A percentile compares a stretch with the other conserved stretches of the same genome.
phyloP scores from a whole-genome alignment of 2,329 filamentous ascomycete species.

The Nemania sp. region DNA sequence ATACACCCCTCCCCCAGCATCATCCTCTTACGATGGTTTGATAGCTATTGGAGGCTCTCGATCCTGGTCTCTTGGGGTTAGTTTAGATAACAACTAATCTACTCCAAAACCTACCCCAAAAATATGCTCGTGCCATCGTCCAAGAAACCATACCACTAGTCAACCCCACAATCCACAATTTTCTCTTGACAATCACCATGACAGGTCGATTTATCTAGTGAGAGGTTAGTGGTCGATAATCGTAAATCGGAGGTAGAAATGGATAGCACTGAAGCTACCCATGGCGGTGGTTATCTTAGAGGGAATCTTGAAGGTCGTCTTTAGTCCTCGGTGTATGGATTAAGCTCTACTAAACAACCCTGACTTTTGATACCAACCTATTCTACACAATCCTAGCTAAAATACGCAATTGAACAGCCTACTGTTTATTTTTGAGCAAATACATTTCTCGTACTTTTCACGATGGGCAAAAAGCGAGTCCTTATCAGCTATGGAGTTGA shows the following conservation, averaged over 20 bases:
- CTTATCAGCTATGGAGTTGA: constrained; percentile 73
- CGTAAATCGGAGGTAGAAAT: not conserved
- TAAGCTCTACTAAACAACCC: not conserved
- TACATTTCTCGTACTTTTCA: not conserved
- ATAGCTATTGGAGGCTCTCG: not conserved
- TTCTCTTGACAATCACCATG: not conserved
- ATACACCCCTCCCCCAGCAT: not conserved
- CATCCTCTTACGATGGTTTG: not conserved
- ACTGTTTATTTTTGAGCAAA: not conserved
- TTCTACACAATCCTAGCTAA: not conserved
- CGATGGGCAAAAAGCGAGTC: constrained; percentile 31
- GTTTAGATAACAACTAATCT: not conserved
- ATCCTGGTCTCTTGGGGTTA: not conserved
- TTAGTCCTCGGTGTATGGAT: not conserved
- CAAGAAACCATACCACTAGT: no score
- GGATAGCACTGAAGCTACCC: not conserved
- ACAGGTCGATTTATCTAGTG: not conserved
- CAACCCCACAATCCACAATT: not conserved
- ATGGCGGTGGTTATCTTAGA: not conserved
- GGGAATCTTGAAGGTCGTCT: not conserved
- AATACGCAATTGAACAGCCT: not conserved
- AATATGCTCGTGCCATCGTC: not conserved
- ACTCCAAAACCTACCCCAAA: not conserved
- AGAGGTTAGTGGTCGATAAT: not conserved
- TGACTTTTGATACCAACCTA: not conserved